phyloP scores from a whole-genome alignment of 2,329 filamentous ascomycete genomes.

The Trichoderma sp. region DNA sequence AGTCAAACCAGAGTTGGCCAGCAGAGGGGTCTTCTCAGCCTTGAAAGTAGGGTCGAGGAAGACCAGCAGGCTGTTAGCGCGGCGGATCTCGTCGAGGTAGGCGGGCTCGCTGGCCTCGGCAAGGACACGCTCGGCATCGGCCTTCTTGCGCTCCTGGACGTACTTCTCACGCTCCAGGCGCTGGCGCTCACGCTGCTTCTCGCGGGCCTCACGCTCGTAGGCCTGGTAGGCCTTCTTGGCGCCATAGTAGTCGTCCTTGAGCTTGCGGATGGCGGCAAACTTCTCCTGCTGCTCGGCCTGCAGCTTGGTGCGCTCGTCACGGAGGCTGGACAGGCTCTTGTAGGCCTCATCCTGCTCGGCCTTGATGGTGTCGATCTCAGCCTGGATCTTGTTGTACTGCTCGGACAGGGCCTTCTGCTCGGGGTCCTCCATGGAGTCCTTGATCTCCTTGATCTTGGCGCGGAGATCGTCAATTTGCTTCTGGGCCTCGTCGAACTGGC shows the following conservation, averaged over 20 bases:
- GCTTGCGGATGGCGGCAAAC: conserved; percentile 74
- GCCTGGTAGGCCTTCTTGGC: conserved; percentile 78
- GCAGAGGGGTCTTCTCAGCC: conserved; percentile 64
- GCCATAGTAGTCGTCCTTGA: conserved; percentile 87
- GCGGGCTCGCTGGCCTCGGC: conserved; percentile 82
- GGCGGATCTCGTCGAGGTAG: conserved; percentile 89
- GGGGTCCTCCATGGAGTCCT: conserved; percentile 86
- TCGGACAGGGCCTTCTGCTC: conserved; percentile 86
- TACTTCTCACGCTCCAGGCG: conserved; percentile 76
- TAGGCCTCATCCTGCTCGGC: conserved; percentile 86
- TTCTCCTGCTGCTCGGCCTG: conserved; percentile 85
- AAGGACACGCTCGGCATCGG: conserved; percentile 72
- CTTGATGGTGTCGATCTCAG: conserved; percentile 86
- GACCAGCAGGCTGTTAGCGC: conserved; percentile 80
- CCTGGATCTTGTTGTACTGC: conserved; percentile 79
- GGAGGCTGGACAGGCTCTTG: conserved; percentile 80
- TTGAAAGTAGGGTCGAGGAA: conserved; percentile 79
- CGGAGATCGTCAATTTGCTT: conserved; percentile 87
- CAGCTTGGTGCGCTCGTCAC: conserved; percentile 81
- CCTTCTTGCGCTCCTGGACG: conserved; percentile 70
- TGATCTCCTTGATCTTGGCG: conserved; percentile 82
- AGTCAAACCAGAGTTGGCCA: conserved; percentile 68
- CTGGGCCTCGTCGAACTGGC: conserved; percentile 77
- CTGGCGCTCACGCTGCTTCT: conserved; percentile 72
- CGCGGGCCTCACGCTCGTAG: conserved; percentile 80